Evolutionary conservation across 148 eudicot species (phyloP).

Genomic region (Rhododendron molle): DNA sequence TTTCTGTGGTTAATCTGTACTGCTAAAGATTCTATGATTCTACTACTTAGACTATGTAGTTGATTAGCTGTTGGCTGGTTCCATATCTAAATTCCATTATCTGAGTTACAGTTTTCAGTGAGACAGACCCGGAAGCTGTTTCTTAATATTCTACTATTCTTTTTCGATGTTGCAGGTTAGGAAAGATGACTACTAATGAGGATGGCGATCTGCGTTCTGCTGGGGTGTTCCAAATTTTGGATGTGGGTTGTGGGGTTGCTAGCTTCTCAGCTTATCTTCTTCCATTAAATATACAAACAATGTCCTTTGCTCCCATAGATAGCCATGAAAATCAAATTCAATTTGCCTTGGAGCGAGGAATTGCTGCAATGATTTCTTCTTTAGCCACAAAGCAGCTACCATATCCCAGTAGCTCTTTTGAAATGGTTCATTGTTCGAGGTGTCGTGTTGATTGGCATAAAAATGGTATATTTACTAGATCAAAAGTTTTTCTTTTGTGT

Average conservation of each 20-base stretch:
- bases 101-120: background rate
- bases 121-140: background rate
- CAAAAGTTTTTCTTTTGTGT: background rate
- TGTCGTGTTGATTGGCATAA: constrained; percentile 96
- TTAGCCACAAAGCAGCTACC: constrained; percentile 89
- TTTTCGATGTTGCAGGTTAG: constrained; percentile 56
- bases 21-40: background rate
- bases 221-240: constrained; percentile 86
- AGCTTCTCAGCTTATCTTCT: constrained; percentile 91
- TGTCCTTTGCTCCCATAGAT: constrained; percentile 99
- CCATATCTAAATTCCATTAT: background rate
- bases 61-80: background rate
- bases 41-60: background rate
- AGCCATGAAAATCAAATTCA: constrained; percentile 97
- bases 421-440: constrained; percentile 96
- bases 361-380: constrained; percentile 89
- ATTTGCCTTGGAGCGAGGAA: constrained; percentile 92
- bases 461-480: constrained; percentile 49
- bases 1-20: background rate
- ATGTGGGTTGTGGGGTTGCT: constrained; percentile 99
- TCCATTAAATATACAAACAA: constrained; percentile 68
- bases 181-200: constrained; percentile 84
- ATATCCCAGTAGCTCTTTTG: constrained; percentile 84
- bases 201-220: constrained; percentile 75
- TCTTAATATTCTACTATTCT: background rate